A percentile compares a stretch with the other conserved stretches of the same genome.
Evolutionary conservation across 495 filamentous ascomycete species (phyloP).

Genomic region (Evernia prunastri): DNA sequence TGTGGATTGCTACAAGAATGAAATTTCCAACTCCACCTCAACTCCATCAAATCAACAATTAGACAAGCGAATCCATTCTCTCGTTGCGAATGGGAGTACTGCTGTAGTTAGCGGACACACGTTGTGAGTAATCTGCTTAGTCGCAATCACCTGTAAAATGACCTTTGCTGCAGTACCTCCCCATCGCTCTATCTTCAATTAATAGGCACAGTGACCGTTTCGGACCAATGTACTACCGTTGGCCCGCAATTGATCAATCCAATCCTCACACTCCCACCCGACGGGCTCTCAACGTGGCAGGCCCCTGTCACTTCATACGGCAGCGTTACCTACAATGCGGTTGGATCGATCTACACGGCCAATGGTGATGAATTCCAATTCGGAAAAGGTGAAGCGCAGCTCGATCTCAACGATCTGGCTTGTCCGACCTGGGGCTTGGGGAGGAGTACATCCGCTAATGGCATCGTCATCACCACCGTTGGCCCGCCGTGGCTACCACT

Average conservation of each 20-base stretch:
- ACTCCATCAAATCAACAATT: neutral
- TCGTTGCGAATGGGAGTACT: neutral
- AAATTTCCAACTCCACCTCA: conserved; percentile 1
- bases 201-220: neutral
- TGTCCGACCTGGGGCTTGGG: conserved; percentile 7
- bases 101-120: too few species aligned
- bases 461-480: neutral
- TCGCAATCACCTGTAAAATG: too few species aligned
- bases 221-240: conserved; percentile 7
- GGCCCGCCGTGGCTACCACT: conserved; percentile 6
- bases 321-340: neutral
- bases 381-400: too few species aligned
- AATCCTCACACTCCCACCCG: conserved; percentile 11
- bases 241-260: neutral
- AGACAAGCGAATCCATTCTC: conserved; percentile 1
- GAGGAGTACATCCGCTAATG: neutral
- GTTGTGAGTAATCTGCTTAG: too few species aligned
- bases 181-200: conserved; percentile 20
- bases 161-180: conserved; percentile 10
- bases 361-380: neutral
- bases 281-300: conserved; percentile 9
- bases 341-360: neutral
- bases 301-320: too few species aligned
- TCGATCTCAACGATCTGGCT: conserved; percentile 4
- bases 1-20: neutral